Base-by-base conservation (phyloP, 1,139 yeast genomes). In the Candida glucosophila region DNA sequence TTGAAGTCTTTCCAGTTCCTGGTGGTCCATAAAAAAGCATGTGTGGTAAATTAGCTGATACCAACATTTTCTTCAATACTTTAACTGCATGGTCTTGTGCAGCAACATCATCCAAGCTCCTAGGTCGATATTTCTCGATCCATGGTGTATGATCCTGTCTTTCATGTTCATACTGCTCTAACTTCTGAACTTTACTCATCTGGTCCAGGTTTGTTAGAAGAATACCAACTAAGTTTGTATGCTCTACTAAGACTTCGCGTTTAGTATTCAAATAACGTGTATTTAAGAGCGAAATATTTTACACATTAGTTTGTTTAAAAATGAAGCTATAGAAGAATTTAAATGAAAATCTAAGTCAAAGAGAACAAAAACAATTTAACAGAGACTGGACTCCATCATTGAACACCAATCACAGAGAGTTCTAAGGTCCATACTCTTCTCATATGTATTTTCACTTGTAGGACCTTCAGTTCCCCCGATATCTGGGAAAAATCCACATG, bases 21-120 rank as follows among this genome's bases (percentile, higher is more conserved):
- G 97, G 96, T 5, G 97, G 96, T 0, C 97, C 97, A 48, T 88
- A 88, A 55, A 88, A 88, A 25, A 90, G 58, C 95, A 88, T 83
- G 50, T 90, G 97, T 3, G 98, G 97, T 29, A 86, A 57, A 47
- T 90, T 88, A 23, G 90, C 80, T 3, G 92, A 73, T 29, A 73
- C 67, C 16, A 92, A 52, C 1, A 95, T 80, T 43, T 77, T 75
- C 48, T 80, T 78, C 37, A 90, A 60, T n/a, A 90, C 93, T 15
- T 70, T 71, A 6, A 88, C 82, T 1, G 97, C 86, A 41, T 85
- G 90, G 28, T 80, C 92, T 47, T 90, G 99, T 0, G 97, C 83
- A 3, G 96, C 68, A 15, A 90, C 85, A 39, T 90, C 97, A 37
- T 74, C 80, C 26, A 90, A 64, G 24, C 69, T 73, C 47, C 73